Base-by-base conservation (phyloP, 2,329 filamentous ascomycete genomes). In the Colletotrichum eleusines region DNA sequence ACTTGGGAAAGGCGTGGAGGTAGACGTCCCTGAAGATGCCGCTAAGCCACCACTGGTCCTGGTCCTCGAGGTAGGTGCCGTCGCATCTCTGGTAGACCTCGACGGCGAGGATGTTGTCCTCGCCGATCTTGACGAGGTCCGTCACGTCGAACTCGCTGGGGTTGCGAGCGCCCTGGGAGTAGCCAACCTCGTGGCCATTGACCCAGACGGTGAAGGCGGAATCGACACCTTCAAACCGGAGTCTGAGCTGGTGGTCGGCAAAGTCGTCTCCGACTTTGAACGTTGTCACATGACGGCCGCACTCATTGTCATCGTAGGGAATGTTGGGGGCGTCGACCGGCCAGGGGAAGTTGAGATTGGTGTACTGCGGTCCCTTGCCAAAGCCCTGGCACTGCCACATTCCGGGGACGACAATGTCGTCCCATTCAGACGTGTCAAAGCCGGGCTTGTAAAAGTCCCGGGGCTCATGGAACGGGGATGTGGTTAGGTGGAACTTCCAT, bases 181-280 rank as follows among this genome's bases (percentile, higher is more conserved):
- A 94, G 1, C 92, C 92, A 9, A 93, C 85, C 57, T 90, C 82
- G 14, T 82, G 80, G 0, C 90, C 90, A 75, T 94, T 94, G 4
- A 94, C 76, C 86, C 89, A 94, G 1, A 93, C 83, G 73, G 91
- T 89, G 73, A 92, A 94, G 0, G 91, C 88, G 54, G 90, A 88
- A 76, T 94, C 92, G 0, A 94, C 91, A 0, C 92, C 92, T 74
- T 94, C 92, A 69, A 94, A 94, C 5, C 91, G 84, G 5, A 94
- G 80, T n/a, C 91, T 83, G 18, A 92, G 82, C 73, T 92, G 89
- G 33, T 84, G 79, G 5, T 80, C 81, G n/a, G 81, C 80, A 59
- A 83, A 86, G 8, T 82, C 75, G 4, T 82, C 74, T 0, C 84
- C 84, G 0, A 91, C 82, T 0, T 78, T 76, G 76, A 93, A 92